Conservation (phyloP, 148 eudicot species). For the Suaeda aralocaspica region DNA sequence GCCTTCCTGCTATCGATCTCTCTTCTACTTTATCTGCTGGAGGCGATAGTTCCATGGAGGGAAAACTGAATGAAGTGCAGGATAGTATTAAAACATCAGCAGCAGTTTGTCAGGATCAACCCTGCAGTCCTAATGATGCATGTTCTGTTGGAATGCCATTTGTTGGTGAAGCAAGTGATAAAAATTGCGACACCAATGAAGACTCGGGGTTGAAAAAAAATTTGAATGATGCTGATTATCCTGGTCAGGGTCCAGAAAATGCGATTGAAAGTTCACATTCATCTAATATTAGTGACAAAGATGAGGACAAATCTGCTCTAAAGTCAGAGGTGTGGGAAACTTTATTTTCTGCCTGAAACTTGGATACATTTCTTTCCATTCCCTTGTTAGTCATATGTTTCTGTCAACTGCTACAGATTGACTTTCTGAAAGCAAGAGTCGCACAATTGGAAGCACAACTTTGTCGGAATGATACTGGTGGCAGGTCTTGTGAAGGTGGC, state of each 20-base stretch:
- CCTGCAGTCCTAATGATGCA: conserved; percentile 26
- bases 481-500: conserved; percentile 21
- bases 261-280: conserved; percentile 24
- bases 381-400: background rate
- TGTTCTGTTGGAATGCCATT: conserved; percentile 18
- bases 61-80: conserved; percentile 22
- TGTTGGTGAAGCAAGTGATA: conserved; percentile 26
- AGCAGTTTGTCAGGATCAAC: conserved; percentile 28
- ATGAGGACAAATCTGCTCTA: conserved; percentile 37
- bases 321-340: conserved; percentile 54
- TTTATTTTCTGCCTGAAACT: conserved; percentile 12
- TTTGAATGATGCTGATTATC: conserved; percentile 11
- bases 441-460: conserved; percentile 49
- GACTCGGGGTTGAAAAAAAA: conserved; percentile 14
- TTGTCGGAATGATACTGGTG: conserved; percentile 35
- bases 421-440: conserved; percentile 49
- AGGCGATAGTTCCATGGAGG: conserved; percentile 25
- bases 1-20: conserved; percentile 22
- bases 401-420: conserved; percentile 41
- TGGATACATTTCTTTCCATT: conserved; percentile 1
- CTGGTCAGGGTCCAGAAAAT: conserved; percentile 21
- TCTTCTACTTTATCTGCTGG: conserved; percentile 33
- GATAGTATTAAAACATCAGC: conserved; percentile 24
- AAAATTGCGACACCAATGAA: conserved; percentile 21
- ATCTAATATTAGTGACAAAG: conserved; percentile 32